Conservation (phyloP, 2,329 filamentous ascomycete genomes). For the Xylaria sp. region DNA sequence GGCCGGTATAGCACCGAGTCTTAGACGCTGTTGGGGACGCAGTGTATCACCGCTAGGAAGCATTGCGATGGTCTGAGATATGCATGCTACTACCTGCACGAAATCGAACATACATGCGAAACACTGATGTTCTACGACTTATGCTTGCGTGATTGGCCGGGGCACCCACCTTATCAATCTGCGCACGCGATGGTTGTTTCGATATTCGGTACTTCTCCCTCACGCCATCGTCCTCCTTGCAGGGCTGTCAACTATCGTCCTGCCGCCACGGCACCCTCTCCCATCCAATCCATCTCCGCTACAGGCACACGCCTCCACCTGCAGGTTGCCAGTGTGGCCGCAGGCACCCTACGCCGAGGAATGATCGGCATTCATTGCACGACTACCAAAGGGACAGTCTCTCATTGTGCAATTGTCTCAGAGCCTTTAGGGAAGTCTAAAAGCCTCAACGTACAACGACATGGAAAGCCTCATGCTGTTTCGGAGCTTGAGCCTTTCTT, state of each 20-base stretch:
- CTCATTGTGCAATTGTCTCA: not conserved
- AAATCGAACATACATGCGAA: slow-evolving; percentile 20
- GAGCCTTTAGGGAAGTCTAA: not conserved
- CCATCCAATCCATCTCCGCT: slow-evolving; percentile 6
- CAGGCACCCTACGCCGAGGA: not conserved
- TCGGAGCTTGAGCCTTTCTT: not conserved
- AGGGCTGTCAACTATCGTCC: slow-evolving; percentile 14
- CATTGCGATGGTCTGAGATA: slow-evolving; percentile 9
- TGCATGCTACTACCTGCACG: slow-evolving; percentile 21
- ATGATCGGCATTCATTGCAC: not conserved
- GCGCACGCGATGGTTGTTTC: slow-evolving; percentile 14
- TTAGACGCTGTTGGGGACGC: not conserved
- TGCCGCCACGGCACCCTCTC: slow-evolving; percentile 19
- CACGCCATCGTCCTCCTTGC: slow-evolving; percentile 19
- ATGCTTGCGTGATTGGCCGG: slow-evolving; percentile 15
- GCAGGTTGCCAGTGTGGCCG: slow-evolving; percentile 1
- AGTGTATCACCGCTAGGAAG: not conserved
- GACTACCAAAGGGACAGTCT: not conserved
- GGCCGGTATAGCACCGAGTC: not conserved
- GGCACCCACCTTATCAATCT: slow-evolving; percentile 8
- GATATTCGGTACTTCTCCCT: slow-evolving; percentile 7
- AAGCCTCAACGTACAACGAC: not conserved
- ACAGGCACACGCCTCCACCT: slow-evolving; percentile 8
- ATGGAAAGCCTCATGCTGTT: not conserved
- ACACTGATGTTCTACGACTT: slow-evolving; percentile 2